Base-by-base conservation (phyloP, 2,329 filamentous ascomycete species). In the Botrytis elliptica region DNA sequence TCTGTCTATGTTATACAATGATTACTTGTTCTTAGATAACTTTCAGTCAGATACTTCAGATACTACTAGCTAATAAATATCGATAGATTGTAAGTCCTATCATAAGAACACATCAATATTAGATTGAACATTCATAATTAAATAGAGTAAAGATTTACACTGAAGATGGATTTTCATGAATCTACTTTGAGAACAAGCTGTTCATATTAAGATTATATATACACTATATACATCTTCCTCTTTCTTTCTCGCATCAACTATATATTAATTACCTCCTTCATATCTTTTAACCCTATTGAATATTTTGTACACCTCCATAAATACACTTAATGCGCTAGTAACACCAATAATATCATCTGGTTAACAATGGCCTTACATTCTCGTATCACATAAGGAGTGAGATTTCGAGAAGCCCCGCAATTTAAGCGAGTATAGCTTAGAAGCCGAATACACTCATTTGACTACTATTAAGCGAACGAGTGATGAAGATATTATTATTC, bases 311-410 rank as follows among this genome's bases (percentile, higher is more conserved):
- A 1, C 25, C 10, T 29, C 7, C 25, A 8, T 5, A 55, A 55
- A 55, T 7, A 2, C n/a, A 55, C 49, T 55, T 7, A n/a, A 16
- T 3, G 3, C 12, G 0, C 25, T 29, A 6, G 12, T 1, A 55
- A 10, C 6, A n/a, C 5, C 25, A 55, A 55, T 0, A 52, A 12
- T 10, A 3, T 3, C 49, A 12, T 7, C 25, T 0, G 16, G 3
- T 55, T 55, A 1, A 29, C 29, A 29, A 29, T n/a, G 12, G 12
- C 8, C 10, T 55, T 55, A 29, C 12, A 55, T n/a, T n/a, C 16
- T 16, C 25, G n/a, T 12, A 4, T 16, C 25, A 16, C 5, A 29
- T 8, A 29, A 55, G 12, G n/a, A 25, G 49, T n/a, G 49, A n/a
- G 5, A 14, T 33, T 16, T 29, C 16, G 7, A 57, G n/a, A 57